Conservation (phyloP, 2,329 filamentous ascomycete species). For the Aspergillus tubingensis region DNA sequence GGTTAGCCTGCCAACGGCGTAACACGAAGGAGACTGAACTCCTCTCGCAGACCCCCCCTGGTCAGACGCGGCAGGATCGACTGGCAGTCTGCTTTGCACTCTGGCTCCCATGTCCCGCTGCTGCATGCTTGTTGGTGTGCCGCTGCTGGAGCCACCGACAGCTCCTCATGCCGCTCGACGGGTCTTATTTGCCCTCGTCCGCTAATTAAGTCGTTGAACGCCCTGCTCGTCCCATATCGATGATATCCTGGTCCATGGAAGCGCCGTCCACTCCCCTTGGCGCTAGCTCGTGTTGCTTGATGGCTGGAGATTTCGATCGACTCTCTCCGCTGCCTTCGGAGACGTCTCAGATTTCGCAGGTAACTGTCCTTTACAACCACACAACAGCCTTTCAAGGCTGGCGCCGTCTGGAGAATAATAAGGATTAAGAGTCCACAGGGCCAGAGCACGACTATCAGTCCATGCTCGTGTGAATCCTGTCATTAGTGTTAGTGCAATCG, state of each 20-base stretch:
- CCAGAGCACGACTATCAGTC: background rate
- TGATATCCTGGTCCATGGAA: slow-evolving; percentile 25
- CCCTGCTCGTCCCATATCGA: slow-evolving; percentile 12
- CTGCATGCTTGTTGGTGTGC: slow-evolving; percentile 36
- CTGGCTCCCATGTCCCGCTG: slow-evolving; percentile 18
- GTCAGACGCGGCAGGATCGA: slow-evolving; percentile 9
- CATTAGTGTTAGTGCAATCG: slow-evolving; percentile 5
- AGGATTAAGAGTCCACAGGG: background rate
- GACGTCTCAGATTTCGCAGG: slow-evolving; percentile 16
- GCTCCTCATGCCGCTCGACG: slow-evolving; percentile 14
- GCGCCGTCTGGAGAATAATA: slow-evolving; percentile 11
- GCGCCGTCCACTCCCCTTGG: slow-evolving; percentile 30
- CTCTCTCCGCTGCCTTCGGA: slow-evolving; percentile 29
- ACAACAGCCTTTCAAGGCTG: slow-evolving; percentile 9
- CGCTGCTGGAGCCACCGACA: slow-evolving; percentile 27
- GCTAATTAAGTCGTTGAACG: slow-evolving; percentile 32
- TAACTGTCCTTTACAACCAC: slow-evolving; percentile 10
- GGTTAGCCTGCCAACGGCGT: background rate
- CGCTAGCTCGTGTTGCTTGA: slow-evolving; percentile 34
- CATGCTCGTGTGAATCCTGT: background rate
- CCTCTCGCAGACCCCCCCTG: background rate
- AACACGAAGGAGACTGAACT: slow-evolving; percentile 4
- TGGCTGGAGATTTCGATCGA: slow-evolving; percentile 35
- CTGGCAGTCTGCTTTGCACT: slow-evolving; percentile 12
- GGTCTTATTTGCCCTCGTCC: slow-evolving; percentile 32